Percentiles rank a stretch among this genome's conserved stretches.
These are phyloP conservation scores for Dendrobium nobile DNA, from an alignment of 106 monocot genomes.

Conservation along the genomic window DNA sequence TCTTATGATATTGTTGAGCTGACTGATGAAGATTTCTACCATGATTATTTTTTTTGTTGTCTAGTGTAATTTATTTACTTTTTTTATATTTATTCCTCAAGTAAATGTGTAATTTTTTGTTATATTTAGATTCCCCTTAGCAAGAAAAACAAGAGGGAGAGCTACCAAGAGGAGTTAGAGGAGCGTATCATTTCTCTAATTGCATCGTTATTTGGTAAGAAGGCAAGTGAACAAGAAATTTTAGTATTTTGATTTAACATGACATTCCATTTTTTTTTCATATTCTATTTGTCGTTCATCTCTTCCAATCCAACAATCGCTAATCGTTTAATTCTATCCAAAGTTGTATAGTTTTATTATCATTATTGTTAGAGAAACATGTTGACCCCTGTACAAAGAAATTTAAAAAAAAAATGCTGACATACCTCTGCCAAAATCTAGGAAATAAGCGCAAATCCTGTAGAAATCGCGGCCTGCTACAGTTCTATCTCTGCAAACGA, in stretches of 20 bases:
- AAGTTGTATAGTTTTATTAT: not conserved
- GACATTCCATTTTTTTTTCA: not conserved
- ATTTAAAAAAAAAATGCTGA: too few species aligned
- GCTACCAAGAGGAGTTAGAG: conserved; percentile 93
- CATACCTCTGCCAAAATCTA: too few species aligned
- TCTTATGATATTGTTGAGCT: not conserved
- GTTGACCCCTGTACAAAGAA: too few species aligned
- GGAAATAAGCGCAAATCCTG: too few species aligned
- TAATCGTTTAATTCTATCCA: not conserved
- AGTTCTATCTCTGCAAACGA: too few species aligned
- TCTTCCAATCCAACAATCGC: not conserved
- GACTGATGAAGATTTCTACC: not conserved
- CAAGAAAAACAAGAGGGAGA: conserved; percentile 96
- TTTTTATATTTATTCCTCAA: not conserved
- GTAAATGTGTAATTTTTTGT: not conserved
- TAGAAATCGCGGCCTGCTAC: too few species aligned
- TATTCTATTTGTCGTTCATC: too few species aligned
- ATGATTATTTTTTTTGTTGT: not conserved
- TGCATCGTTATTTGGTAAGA: conserved; percentile 98
- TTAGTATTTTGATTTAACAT: not conserved
- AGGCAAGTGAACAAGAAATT: conserved; percentile 37
- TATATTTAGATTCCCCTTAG: conserved; percentile 59
- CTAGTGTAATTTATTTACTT: not conserved
- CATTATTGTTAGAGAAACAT: not conserved
- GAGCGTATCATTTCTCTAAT: conserved; percentile 91